phyloP scores from a whole-genome alignment of 2,329 filamentous ascomycete species.

The Colletotrichum lentis region DNA sequence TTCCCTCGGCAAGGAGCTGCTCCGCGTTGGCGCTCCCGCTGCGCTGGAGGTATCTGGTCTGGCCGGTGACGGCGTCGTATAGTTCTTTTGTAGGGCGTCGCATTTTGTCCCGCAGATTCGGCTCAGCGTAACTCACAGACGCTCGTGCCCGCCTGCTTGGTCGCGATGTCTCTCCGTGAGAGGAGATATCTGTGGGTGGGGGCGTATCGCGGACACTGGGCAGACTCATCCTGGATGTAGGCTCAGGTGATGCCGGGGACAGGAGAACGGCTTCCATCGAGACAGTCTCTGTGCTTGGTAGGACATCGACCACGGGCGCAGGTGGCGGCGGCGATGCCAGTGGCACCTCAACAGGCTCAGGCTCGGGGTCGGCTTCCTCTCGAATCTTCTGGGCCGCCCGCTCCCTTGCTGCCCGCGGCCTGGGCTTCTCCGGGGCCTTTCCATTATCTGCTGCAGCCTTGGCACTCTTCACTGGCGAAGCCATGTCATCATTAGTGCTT shows the following conservation, averaged over 20 bases:
- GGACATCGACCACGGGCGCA: slow-evolving; percentile 24
- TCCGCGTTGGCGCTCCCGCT: slow-evolving; percentile 48
- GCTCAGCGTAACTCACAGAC: slow-evolving; percentile 82
- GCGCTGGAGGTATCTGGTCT: slow-evolving; percentile 57
- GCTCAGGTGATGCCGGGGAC: slow-evolving; percentile 60
- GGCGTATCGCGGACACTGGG: slow-evolving; percentile 63
- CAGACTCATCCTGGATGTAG: slow-evolving; percentile 47
- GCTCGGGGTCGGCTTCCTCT: slow-evolving; percentile 37
- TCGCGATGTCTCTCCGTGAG: slow-evolving; percentile 65
- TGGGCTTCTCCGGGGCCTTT: slow-evolving; percentile 40
- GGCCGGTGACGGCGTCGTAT: slow-evolving; percentile 75
- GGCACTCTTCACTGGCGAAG: slow-evolving; percentile 63
- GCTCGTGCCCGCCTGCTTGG: slow-evolving; percentile 72
- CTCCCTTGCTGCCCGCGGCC: slow-evolving; percentile 44
- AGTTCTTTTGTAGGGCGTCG: slow-evolving; percentile 79
- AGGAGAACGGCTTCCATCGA: slow-evolving; percentile 53
- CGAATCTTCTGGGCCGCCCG: slow-evolving; percentile 45
- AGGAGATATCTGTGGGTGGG: slow-evolving; percentile 65
- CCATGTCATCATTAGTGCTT: slow-evolving; percentile 67
- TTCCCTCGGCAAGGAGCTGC: slow-evolving; percentile 49
- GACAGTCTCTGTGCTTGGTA: slow-evolving; percentile 43
- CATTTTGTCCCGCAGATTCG: slow-evolving; percentile 85
- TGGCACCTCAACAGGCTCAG: slow-evolving; percentile 12
- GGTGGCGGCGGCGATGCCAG: slow-evolving; percentile 16
- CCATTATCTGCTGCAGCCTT: slow-evolving; percentile 45